Percentiles rank a stretch among this genome's conserved stretches.
phyloP scores from a whole-genome alignment of 1,284 basidiomycete species.

The Ustilago curta region DNA sequence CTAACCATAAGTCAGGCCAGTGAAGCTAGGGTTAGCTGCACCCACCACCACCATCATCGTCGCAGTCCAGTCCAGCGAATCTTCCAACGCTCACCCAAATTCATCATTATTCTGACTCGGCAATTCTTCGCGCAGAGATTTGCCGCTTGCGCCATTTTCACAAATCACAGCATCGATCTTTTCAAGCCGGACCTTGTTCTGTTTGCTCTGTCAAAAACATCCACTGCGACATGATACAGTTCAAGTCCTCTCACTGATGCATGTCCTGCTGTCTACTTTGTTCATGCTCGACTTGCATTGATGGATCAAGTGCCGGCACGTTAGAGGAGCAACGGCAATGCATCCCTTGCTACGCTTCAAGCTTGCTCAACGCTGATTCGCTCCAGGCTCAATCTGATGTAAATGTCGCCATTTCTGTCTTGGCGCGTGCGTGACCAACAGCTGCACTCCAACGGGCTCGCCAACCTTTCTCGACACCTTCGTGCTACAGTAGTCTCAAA shows the following conservation, averaged over 20 bases:
- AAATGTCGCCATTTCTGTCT: conserved; percentile 4
- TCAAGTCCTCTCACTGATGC: background rate
- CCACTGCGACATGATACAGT: background rate
- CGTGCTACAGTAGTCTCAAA: no score
- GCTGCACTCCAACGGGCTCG: background rate
- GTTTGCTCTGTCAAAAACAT: background rate
- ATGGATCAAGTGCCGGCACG: no score
- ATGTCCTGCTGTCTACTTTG: background rate
- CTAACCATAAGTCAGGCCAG: no score
- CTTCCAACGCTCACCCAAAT: background rate
- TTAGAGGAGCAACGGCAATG: conserved; percentile 1
- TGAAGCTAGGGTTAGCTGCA: no score
- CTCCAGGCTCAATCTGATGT: background rate
- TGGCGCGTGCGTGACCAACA: background rate
- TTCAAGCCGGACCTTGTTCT: background rate
- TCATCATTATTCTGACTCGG: background rate
- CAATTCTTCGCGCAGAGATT: conserved; percentile 4
- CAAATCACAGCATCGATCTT: background rate
- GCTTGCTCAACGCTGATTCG: conserved; percentile 4
- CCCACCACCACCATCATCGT: no score
- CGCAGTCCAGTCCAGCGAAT: no score
- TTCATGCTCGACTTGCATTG: background rate
- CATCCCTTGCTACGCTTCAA: background rate
- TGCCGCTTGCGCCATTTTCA: conserved; percentile 9
- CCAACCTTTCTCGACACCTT: background rate